Evolutionary conservation across 352 stramenopile genomes (phyloP), one percentile per base, ranked within the genome.

Genomic region (Blastocystis sp.): DNA sequence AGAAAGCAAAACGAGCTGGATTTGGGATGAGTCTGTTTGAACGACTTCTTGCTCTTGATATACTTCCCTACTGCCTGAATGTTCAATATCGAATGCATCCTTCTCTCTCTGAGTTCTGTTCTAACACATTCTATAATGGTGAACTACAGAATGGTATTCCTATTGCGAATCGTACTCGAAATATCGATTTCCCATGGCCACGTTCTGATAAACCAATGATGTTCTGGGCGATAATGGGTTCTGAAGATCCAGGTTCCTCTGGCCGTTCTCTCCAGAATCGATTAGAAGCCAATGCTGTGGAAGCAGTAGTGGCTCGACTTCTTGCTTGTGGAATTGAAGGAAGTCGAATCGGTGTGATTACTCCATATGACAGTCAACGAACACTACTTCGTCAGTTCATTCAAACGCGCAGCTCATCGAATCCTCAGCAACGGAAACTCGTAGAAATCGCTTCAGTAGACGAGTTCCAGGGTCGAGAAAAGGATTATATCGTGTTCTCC

Each of bases 31-130:
- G 93, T 52, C 91, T 99, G 14, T 99, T 99, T 88, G 96, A 99
- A 88, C 94, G 97, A 12, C 90, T 99, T 5, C 91, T 99, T 11
- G 90, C 95, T 78, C 93, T 98, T 39, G 95, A 96, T 69, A 93
- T 97, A 87, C 94, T 94, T 49, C 96, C 96, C 12, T 97, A 98
- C 89, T 94, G 96, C 52, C 93, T 99, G 16, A 93, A 96, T 65
- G 95, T 99, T 5, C 97, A 99, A 90, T 99, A 99, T 90, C 94
- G 97, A 46, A 99, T 99, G 96, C 97, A 99, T 87, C 97, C 97
- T 21, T 96, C 93, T 78, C 90, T 99, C 63, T 98, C 95, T 0
- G 96, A 98, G 90, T 99, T 99, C 88, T 96, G 96, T 4, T 98
- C 95, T 11, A 98, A 98, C 88, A 97, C 95, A 88, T 99, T 99